phyloP scores from a whole-genome alignment of 129 eudicot species.

The Apium graveolens region DNA sequence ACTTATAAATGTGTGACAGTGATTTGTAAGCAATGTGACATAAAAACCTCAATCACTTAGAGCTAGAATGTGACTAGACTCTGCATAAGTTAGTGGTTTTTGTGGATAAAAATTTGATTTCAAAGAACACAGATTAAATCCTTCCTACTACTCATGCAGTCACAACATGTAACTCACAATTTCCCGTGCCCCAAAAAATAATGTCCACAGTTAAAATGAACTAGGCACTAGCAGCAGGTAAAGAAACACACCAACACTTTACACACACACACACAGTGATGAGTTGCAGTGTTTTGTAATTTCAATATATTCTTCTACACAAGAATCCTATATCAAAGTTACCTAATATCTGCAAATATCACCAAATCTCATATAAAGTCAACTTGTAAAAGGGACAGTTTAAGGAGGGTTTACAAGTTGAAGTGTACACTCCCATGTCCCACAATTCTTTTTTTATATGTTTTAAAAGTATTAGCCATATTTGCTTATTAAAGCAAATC shows the following conservation, averaged over 20 bases:
- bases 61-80: neutral
- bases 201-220: conserved; percentile 5
- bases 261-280: neutral
- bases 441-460: too few species aligned
- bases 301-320: neutral
- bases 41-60: neutral
- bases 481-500: too few species aligned
- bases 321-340: neutral
- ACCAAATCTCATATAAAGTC: conserved; percentile 14
- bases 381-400: conserved; percentile 29
- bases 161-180: neutral
- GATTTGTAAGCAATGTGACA: neutral
- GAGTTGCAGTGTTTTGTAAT: neutral
- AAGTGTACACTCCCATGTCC: too few species aligned
- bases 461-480: too few species aligned
- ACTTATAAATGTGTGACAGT: neutral
- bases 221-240: neutral
- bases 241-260: conserved; percentile 18
- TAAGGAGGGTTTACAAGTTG: conserved; percentile 10
- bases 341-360: neutral
- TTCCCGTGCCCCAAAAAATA: neutral
- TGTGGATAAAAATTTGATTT: neutral
- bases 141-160: neutral
- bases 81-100: neutral
- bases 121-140: neutral